Base-by-base conservation (phyloP, 805 yeast genomes). In the Huiozyma sinensis region DNA sequence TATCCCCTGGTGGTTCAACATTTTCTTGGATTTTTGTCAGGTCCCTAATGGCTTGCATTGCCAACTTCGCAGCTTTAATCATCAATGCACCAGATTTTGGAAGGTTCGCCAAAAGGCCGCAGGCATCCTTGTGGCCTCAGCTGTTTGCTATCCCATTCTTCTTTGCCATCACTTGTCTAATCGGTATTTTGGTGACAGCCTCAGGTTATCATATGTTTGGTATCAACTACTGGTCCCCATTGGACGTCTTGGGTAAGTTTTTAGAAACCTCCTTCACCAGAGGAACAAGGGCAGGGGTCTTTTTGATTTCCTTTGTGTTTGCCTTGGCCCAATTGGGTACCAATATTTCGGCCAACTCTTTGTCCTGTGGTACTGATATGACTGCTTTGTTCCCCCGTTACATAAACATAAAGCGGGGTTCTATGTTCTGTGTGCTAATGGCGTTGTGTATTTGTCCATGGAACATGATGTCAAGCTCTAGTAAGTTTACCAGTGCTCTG, bases 71-170 rank as follows among this genome's bases (percentile, higher is more conserved):
- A 3, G 80, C 92, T 10, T 70, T 85, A 55, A 81, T 84, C 54
- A 74, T 81, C 44, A 85, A 85, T 65, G 84, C 89, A 7, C 90
- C 94, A 0, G 95, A 85, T 68, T 84, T 83, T 59, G 70, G 90
- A 13, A 75, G 95, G 57, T 81, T 85, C 62, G 78, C 92, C 5
- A 70, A 68, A 41, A 72, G 75, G n/a, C 64, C 67, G 28, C 57
- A 48, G 17, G 58, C 74, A 11, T 67, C 77, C 6, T 54, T 65
- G 30, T 69, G 69, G 66, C 69, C 81, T 6, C 83, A 77, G 59
- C 54, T 70, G 37, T 53, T 79, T 27, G 69, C 87, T 3, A 76
- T 85, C 44, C 92, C 94, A 24, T 48, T 81, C 32, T 70, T 82
- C 47, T 84, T 84, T 64, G 77, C 87, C 5, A 55, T 84, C 44